These are phyloP conservation scores for Heteromeles arbutifolia DNA, from an alignment of 306 rosid species.

Conservation along the genomic window DNA sequence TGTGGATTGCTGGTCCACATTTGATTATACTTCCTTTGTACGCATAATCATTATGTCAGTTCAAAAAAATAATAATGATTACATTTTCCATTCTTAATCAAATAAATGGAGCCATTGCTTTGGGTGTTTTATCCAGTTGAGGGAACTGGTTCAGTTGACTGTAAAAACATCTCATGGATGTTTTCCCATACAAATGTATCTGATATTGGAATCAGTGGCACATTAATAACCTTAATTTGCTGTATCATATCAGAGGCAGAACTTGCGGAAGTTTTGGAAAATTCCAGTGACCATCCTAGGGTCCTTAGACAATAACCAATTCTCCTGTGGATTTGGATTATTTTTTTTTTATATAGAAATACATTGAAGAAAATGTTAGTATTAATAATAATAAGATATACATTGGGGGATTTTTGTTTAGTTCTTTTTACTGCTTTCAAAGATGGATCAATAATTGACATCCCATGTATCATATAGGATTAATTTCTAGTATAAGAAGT, in stretches of 20 bases:
- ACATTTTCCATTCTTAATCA: neutral
- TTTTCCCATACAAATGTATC: neutral
- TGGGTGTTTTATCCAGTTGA: neutral
- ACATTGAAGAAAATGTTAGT: neutral
- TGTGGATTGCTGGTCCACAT: neutral
- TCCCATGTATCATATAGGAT: neutral
- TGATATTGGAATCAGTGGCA: neutral
- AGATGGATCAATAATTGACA: neutral
- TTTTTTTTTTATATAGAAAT: neutral
- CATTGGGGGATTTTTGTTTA: neutral
- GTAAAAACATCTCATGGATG: neutral
- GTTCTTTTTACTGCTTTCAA: neutral
- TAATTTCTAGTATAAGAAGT: neutral
- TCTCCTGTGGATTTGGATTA: neutral
- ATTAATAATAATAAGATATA: too few species aligned
- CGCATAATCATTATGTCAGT: neutral
- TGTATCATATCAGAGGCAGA: neutral
- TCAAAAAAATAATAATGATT: too few species aligned
- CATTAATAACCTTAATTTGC: neutral
- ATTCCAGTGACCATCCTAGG: neutral
- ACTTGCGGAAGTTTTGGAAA: neutral
- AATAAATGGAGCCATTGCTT: neutral
- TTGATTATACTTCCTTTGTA: neutral
- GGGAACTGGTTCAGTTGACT: neutral
- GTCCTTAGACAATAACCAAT: neutral